These are phyloP conservation scores for Rhodotorula diobovata DNA, from an alignment of 768 basidiomycete species.

Conservation along the genomic window DNA sequence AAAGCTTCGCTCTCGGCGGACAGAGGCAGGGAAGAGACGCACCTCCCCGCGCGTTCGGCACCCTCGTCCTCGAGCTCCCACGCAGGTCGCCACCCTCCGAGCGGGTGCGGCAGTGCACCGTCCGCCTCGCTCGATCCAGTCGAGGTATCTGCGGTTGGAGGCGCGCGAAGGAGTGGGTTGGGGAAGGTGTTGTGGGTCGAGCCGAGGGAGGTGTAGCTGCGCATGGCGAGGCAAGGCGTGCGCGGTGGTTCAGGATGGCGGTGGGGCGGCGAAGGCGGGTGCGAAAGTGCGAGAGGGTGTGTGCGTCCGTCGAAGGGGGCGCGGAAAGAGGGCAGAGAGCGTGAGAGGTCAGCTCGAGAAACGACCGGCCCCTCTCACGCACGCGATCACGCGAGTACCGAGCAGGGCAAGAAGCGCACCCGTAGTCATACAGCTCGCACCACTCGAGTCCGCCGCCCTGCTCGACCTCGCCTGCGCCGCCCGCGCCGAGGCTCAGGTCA, in stretches of 20 bases:
- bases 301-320: too few species aligned
- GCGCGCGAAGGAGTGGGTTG: constrained; percentile 67
- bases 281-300: too few species aligned
- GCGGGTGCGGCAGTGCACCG: background rate
- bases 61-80: constrained; percentile 18
- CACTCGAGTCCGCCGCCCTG: constrained; percentile 61
- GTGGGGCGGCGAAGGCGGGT: too few species aligned
- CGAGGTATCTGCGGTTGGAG: background rate
- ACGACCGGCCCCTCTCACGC: too few species aligned
- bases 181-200: constrained; percentile 91
- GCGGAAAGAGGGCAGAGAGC: background rate
- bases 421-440: constrained; percentile 83
- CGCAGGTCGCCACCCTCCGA: constrained; percentile 10
- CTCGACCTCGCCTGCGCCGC: constrained; percentile 47
- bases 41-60: constrained; percentile 10
- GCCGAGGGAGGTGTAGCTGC: constrained; percentile 93
- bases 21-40: background rate
- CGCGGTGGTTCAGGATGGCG: background rate
- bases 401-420: constrained; percentile 54
- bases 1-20: too few species aligned
- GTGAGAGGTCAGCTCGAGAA: background rate
- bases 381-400: too few species aligned
- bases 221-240: too few species aligned
- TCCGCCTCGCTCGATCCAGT: too few species aligned
- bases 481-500: constrained; percentile 25